A percentile compares a stretch with the other conserved stretches of the same genome.
Evolutionary conservation across 1,284 basidiomycete genomes (phyloP).

Genomic region (Heterobasidion parviporum): DNA sequence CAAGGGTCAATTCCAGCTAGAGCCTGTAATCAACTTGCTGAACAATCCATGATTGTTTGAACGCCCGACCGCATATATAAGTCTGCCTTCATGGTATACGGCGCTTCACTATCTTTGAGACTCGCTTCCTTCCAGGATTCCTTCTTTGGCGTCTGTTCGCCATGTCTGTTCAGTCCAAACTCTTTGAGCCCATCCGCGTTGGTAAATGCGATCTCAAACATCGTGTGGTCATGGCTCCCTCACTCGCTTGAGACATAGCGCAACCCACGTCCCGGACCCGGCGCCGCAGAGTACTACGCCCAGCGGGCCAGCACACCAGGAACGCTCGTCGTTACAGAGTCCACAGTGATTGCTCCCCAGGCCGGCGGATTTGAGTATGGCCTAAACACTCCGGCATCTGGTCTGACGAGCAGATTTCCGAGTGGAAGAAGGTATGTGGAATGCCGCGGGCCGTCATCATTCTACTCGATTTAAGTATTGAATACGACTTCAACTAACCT

Average conservation of each 20-base stretch:
- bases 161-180: constrained; percentile 8
- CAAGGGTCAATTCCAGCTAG: neutral
- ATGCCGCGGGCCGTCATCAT: neutral
- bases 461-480: neutral
- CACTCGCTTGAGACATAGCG: constrained; percentile 29
- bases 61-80: too few relatives aligned
- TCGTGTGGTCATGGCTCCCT: constrained; percentile 39
- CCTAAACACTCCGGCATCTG: constrained; percentile 19
- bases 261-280: constrained; percentile 18
- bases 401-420: constrained; percentile 9
- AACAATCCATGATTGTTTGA: neutral
- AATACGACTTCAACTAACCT: neutral
- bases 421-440: constrained; percentile 21
- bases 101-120: neutral
- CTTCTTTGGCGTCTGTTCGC: neutral
- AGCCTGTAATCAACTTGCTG: neutral
- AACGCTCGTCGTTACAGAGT: constrained; percentile 42
- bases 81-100: too few relatives aligned
- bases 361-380: constrained; percentile 25
- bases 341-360: constrained; percentile 29
- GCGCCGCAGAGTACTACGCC: constrained; percentile 35
- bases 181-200: constrained; percentile 37
- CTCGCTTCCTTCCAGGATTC: neutral
- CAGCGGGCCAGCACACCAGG: constrained; percentile 36
- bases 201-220: constrained; percentile 33